These are phyloP conservation scores for Botrytis sinoallii DNA, from an alignment of 2,329 filamentous ascomycete species.

Conservation along the genomic window DNA sequence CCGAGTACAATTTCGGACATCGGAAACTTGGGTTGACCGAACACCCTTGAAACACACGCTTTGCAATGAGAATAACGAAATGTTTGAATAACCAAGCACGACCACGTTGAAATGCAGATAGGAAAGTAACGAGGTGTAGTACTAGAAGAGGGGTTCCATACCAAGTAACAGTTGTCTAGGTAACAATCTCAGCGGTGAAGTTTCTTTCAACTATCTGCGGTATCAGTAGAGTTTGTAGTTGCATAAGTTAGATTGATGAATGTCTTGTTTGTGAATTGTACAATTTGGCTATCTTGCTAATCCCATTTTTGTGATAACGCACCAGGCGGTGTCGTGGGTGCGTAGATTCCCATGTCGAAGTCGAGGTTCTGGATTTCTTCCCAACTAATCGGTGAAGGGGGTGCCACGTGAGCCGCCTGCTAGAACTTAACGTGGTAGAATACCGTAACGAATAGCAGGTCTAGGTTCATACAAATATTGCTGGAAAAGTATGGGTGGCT, in stretches of 20 bases:
- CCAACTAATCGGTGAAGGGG: constrained; percentile 14
- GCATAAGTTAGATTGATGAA: constrained; percentile 18
- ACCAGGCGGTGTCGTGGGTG: constrained; percentile 13
- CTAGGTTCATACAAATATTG: constrained; percentile 4
- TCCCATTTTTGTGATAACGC: constrained; percentile 11
- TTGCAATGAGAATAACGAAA: background rate
- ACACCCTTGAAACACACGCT: constrained; percentile 7
- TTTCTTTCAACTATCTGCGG: constrained; percentile 12
- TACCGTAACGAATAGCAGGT: constrained; percentile 1
- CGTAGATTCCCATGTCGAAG: constrained; percentile 17
- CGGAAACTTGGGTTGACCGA: constrained; percentile 2
- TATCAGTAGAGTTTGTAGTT: constrained; percentile 17
- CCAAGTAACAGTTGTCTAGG: constrained; percentile 12
- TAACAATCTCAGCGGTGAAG: constrained; percentile 22
- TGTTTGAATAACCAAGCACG: constrained; percentile 6
- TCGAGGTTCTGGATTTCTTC: constrained; percentile 18
- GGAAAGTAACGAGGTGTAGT: constrained; percentile 11
- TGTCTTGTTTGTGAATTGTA: constrained; percentile 15
- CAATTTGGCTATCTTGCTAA: constrained; percentile 8
- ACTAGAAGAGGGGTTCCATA: constrained; percentile 13
- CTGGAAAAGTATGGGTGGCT: background rate
- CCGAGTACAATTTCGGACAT: constrained; percentile 6
- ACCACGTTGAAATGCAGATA: constrained; percentile 15
- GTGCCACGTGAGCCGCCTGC: constrained; percentile 14
- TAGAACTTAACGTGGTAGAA: background rate